A percentile compares a stretch with the other conserved stretches of the same genome.
These are phyloP conservation scores for Geranomyces michiganensis DNA, from an alignment of 192 early-diverging fungal species.

Conservation along the genomic window DNA sequence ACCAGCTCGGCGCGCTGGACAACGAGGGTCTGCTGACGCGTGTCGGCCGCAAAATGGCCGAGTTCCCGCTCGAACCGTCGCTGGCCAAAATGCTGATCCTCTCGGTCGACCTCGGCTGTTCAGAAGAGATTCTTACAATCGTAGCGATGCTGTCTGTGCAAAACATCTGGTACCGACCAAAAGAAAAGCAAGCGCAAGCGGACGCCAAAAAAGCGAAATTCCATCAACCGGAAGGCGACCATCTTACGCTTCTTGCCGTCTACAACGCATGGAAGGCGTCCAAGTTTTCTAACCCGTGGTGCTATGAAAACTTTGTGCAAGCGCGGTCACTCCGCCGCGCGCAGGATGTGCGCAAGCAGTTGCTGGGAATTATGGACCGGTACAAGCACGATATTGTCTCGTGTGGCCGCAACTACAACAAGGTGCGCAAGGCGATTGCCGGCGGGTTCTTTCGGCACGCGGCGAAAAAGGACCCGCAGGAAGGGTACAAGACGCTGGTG, in stretches of 20 bases:
- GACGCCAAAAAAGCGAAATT: constrained; percentile 98
- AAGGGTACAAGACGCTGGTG: constrained; percentile 98
- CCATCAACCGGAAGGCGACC: constrained; percentile 97
- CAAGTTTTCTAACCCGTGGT: constrained; percentile 94
- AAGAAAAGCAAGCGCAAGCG: constrained; percentile 90
- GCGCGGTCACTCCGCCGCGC: constrained; percentile 88
- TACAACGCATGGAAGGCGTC: constrained; percentile 96
- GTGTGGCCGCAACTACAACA: constrained; percentile 91
- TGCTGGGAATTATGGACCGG: constrained; percentile 88
- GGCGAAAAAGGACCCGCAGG: constrained; percentile 98
- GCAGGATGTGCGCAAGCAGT: constrained; percentile 95
- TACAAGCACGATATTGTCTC: constrained; percentile 93
- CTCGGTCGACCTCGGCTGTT: constrained; percentile 89
- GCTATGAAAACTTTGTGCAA: constrained; percentile 95
- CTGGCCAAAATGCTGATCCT: constrained; percentile 93
- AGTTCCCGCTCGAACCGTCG: constrained; percentile 93
- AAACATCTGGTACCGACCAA: constrained; percentile 95
- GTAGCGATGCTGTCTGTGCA: constrained; percentile 70
- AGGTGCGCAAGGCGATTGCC: constrained; percentile 86
- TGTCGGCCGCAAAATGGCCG: constrained; percentile 96
- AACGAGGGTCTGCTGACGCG: constrained; percentile 91
- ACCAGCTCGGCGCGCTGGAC: constrained; percentile 88
- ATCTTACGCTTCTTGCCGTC: constrained; percentile 91
- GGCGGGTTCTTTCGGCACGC: constrained; percentile 95
- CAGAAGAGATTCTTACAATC: constrained; percentile 85